Base-by-base conservation (phyloP, 148 eudicot genomes). In the Chenopodium suecicum region DNA sequence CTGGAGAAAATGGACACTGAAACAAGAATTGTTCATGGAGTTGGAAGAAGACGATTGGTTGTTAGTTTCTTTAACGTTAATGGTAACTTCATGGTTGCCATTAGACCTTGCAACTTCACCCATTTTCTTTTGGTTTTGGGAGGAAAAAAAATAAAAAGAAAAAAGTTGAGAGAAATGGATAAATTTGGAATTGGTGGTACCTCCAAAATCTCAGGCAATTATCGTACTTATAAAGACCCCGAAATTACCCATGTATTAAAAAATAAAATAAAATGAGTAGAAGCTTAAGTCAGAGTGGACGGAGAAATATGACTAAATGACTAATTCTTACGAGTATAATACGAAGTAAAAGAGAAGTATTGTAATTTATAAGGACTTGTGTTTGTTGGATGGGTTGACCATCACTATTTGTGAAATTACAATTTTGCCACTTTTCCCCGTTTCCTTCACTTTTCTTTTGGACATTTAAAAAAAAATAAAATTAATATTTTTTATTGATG, bases 41-140 rank as follows among this genome's bases (percentile, higher is more conserved):
- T 78, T 81, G 50, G 88, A 72, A 47, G 72, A 54, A 67, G 89
- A 80, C 37, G 78, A 52, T 10, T 74, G 75, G 62, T 10, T 79
- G 44, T 41, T 41, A 67, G 77, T 85, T 74, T 89, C 89, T 60
- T 84, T 88, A 16, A 90, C 79, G 74, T 86, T 79, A n/a, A 90
- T 54, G 63, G 86, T 60, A 46, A 88, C 90, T 74, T 81, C 91
- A 83, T 86, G 87, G 76, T 80, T 88, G 22, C 91, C 94, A 85
- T 91, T 92, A 58, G 83, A 80, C 46, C 82, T 90, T 84, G 87
- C 82, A 58, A 77, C 85, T 69, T 92, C 94, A 74, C 85, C 97
- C 97, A 92, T 92, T 29, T 69, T 81, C 34, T 41, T 14, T 58
- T 12, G 60, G 9, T 37, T 19, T 75, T 74, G 37, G 52, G 23